Percentiles rank a stretch among this genome's conserved stretches.
Evolutionary conservation across 768 basidiomycete species (phyloP).

Genomic region (Collybiopsis confluens): DNA sequence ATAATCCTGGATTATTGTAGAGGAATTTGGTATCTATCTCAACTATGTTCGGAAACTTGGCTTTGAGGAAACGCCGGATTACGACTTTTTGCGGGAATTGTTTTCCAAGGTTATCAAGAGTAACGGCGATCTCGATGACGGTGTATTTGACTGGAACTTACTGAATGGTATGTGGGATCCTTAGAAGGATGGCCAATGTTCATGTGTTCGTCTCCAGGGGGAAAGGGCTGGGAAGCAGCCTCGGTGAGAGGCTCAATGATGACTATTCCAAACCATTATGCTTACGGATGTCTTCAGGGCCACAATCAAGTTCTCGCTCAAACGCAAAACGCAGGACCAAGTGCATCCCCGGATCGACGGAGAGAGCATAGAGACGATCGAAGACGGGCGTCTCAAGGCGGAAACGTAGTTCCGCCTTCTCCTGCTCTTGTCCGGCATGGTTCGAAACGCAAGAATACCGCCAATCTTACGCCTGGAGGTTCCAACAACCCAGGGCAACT

Average conservation of each 20-base stretch:
- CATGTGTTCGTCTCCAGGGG: constrained; percentile 41
- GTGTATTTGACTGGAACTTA: constrained; percentile 94
- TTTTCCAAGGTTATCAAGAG: constrained; percentile 93
- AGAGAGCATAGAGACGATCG: constrained; percentile 64
- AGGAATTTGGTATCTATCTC: constrained; percentile 97
- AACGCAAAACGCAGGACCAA: constrained; percentile 51
- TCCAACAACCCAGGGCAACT: constrained; percentile 48
- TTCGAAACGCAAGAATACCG: constrained; percentile 66
- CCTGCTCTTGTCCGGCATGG: constrained; percentile 76
- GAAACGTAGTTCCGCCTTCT: constrained; percentile 62
- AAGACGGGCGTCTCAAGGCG: constrained; percentile 58
- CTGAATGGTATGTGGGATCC: constrained; percentile 59
- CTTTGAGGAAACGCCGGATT: constrained; percentile 98
- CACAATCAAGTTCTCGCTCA: constrained; percentile 64
- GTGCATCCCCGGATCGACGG: constrained; percentile 54
- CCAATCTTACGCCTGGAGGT: constrained; percentile 51
- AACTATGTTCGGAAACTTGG: constrained; percentile 99
- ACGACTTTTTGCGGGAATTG: constrained; percentile 94
- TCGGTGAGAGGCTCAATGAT: constrained; percentile 45
- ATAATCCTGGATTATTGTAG: constrained; percentile 51
- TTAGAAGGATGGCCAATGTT: background rate
- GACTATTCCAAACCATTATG: constrained; percentile 3
- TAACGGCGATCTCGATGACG: constrained; percentile 87
- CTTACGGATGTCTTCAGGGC: constrained; percentile 32
- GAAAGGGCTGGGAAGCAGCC: constrained; percentile 91